These are phyloP conservation scores for Salvia splendens DNA, from an alignment of 257 asterid species.

Conservation along the genomic window DNA sequence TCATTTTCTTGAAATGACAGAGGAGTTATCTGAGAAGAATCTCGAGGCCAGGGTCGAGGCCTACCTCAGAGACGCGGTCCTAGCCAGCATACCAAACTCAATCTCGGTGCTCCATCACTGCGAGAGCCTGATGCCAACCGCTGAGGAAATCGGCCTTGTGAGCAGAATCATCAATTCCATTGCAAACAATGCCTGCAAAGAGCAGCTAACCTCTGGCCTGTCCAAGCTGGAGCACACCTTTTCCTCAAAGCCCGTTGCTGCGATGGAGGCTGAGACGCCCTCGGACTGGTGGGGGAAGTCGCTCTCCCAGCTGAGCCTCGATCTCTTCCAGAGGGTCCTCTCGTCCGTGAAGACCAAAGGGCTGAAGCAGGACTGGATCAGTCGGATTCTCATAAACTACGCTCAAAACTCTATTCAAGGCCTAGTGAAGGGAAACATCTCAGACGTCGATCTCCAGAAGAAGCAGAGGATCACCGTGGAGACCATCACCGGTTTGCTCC, in stretches of 20 bases:
- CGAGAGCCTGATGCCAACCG: conserved; percentile 54
- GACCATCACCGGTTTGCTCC: conserved; percentile 60
- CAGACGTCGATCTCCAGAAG: conserved; percentile 62
- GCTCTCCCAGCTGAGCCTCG: conserved; percentile 60
- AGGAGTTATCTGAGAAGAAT: conserved; percentile 75
- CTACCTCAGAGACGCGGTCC: conserved; percentile 56
- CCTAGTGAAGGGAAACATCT: conserved; percentile 48
- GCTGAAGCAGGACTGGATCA: conserved; percentile 77
- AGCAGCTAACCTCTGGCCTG: conserved; percentile 81
- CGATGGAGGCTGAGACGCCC: conserved; percentile 55
- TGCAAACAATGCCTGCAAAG: conserved; percentile 81
- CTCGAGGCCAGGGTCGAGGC: conserved; percentile 63
- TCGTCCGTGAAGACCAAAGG: conserved; percentile 78
- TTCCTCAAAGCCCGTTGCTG: conserved; percentile 42
- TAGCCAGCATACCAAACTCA: conserved; percentile 64
- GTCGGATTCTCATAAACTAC: conserved; percentile 71
- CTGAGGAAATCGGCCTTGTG: conserved; percentile 70
- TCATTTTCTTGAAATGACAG: conserved; percentile 83
- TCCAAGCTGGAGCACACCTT: conserved; percentile 76
- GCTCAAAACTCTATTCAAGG: conserved; percentile 79
- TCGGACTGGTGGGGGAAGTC: conserved; percentile 91
- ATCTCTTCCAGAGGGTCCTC: conserved; percentile 71
- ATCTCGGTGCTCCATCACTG: conserved; percentile 75
- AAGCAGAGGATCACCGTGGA: conserved; percentile 71
- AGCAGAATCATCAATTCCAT: conserved; percentile 60